Conservation (phyloP, 129 eudicot genomes). For the Smallanthus sonchifolius region DNA sequence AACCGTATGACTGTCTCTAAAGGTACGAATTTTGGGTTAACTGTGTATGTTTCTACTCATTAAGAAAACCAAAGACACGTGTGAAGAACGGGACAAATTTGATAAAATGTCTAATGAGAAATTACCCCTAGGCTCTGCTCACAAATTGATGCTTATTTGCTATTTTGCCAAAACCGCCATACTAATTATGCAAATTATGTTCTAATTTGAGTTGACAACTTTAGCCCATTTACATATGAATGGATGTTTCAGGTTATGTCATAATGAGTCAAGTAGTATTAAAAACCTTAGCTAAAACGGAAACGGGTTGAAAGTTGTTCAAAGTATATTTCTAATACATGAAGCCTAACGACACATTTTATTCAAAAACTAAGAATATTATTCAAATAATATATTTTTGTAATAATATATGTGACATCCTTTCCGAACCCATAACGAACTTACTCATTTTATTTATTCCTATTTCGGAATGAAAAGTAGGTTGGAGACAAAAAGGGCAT, state of each 20-base stretch:
- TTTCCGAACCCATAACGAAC: not conserved
- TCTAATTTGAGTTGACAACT: not conserved
- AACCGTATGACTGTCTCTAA: too few relatives aligned
- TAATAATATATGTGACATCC: not conserved
- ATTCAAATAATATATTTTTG: not conserved
- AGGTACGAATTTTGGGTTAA: too few relatives aligned
- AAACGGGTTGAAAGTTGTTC: not conserved
- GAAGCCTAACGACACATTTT: not conserved
- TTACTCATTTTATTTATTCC: not conserved
- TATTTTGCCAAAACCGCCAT: not conserved
- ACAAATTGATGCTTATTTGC: not conserved
- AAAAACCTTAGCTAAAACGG: not conserved
- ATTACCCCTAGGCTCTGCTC: too few relatives aligned
- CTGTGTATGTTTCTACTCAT: too few relatives aligned
- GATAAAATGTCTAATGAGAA: too few relatives aligned
- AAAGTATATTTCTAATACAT: not conserved
- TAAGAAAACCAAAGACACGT: too few relatives aligned
- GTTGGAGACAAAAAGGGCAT: constrained; percentile 1
- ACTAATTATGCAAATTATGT: not conserved
- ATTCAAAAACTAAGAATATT: not conserved
- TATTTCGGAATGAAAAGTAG: not conserved
- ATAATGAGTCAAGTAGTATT: not conserved
- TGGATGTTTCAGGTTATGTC: not conserved
- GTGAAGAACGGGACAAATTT: too few relatives aligned
- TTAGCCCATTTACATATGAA: not conserved